Evolutionary conservation across 345 rosid genomes (phyloP), one percentile per base, ranked within the genome.

Genomic region (Turritis glabra): DNA sequence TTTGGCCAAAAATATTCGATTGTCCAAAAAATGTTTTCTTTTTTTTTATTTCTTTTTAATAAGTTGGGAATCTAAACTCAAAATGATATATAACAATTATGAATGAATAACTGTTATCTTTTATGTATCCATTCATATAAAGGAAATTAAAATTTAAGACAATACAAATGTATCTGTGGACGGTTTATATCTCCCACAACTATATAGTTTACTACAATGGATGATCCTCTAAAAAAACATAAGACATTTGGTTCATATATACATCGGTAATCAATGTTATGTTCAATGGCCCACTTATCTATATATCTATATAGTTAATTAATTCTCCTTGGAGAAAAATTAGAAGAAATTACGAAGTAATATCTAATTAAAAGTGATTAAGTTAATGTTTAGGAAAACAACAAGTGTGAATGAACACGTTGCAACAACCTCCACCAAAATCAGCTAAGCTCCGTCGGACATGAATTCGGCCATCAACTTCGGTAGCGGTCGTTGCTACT

Each of bases 341-440:
- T 2, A 21, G 11, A 47, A 46, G 22, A 14, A 56, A 44, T 22
- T 5, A 71, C 3, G 32, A n/a, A 37, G 23, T 29, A 12, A 5
- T 23, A 60, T 12, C 21, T 17, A 27, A 14, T 41, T 27, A 38
- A 37, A 72, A 43, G n/a, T 66, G 37, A 18, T 41, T 7, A 30
- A 55, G 22, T 25, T 19, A 59, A n/a, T 68, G 37, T 13, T 69
- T 53, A 69, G 80, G 80, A 53, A 62, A 76, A 54, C 80, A 76
- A 62, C 75, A 76, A 69, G 51, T 44, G 43, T 76, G 70, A 3
- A 76, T 69, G 9, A 61, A 13, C 0, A 61, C 64, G 30, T 69
- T 76, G 75, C 80, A 76, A 62, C 80, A 76, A 62, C 15, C 65
- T 44, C 37, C 41, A 44, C 80, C 80, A 54, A 69, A 61, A 26